Percentiles rank a stretch among this genome's conserved stretches.
phyloP scores from a whole-genome alignment of 306 rosid genomes.

The Cucurbita argyrosperma region DNA sequence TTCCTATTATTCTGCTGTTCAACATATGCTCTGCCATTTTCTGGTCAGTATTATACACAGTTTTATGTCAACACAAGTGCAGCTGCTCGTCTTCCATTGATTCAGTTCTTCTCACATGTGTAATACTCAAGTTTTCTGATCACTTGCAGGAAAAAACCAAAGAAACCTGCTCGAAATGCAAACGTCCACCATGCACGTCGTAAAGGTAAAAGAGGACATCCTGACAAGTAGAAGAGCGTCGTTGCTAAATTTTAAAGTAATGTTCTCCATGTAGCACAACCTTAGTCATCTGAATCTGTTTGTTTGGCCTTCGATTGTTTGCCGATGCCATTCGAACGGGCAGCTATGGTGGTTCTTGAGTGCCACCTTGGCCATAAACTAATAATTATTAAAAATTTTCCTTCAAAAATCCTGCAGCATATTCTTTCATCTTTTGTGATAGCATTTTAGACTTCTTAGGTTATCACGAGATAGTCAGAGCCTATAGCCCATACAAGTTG shows the following conservation, averaged over 20 bases:
- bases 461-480: neutral
- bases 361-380: neutral
- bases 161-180: conserved; percentile 36
- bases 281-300: neutral
- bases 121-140: neutral
- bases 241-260: neutral
- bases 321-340: neutral
- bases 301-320: neutral
- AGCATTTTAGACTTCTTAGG: neutral
- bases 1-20: conserved; percentile 59
- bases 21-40: conserved; percentile 46
- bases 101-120: neutral
- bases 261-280: neutral
- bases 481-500: conserved; percentile 1
- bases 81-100: neutral
- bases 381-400: neutral
- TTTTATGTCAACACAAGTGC: neutral
- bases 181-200: conserved; percentile 47
- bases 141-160: conserved; percentile 43
- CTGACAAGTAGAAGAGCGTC: conserved; percentile 37
- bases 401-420: neutral
- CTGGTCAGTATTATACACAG: conserved; percentile 33
- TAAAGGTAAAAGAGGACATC: conserved; percentile 68
- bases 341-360: neutral
- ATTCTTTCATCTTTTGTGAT: neutral